phyloP scores from a whole-genome alignment of 2,329 filamentous ascomycete species.

The Amylocarpus encephaloides region DNA sequence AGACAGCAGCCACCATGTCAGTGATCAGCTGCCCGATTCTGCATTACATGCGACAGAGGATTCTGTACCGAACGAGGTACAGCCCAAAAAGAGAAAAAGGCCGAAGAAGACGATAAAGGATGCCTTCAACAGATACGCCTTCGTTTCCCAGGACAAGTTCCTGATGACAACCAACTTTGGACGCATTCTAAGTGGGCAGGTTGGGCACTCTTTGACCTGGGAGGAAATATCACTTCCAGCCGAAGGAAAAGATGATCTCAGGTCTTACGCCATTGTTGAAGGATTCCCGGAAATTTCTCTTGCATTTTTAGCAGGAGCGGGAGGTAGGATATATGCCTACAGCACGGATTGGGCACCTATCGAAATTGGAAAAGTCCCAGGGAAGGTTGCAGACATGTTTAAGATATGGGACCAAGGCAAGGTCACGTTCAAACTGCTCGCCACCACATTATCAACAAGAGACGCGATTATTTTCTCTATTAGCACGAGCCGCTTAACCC shows the following conservation, averaged over 20 bases:
- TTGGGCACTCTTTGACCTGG: constrained; percentile 19
- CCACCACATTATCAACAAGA: constrained; percentile 32
- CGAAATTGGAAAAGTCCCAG: constrained; percentile 18
- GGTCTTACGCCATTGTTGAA: constrained; percentile 42
- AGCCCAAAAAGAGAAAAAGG: constrained; percentile 23
- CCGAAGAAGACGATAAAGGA: constrained; percentile 36
- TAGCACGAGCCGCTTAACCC: constrained; percentile 7
- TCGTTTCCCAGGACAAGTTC: constrained; percentile 47
- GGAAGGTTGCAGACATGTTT: constrained; percentile 32
- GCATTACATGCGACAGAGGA: not conserved
- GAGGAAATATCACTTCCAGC: constrained; percentile 28
- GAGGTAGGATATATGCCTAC: constrained; percentile 33
- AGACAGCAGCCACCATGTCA: too few species aligned
- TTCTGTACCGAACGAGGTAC: not conserved
- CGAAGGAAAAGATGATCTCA: constrained; percentile 34
- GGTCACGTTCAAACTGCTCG: constrained; percentile 16
- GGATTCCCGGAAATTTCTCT: constrained; percentile 32
- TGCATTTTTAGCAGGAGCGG: constrained; percentile 40
- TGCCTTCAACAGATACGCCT: constrained; percentile 56
- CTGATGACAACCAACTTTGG: constrained; percentile 57
- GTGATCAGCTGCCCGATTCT: too few species aligned
- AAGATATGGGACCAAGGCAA: constrained; percentile 11
- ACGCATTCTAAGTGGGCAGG: constrained; percentile 44
- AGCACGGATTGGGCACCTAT: constrained; percentile 8
- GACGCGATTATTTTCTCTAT: constrained; percentile 30